Percentiles rank a stretch among this genome's conserved stretches.
Evolutionary conservation across 2,329 filamentous ascomycete species (phyloP).

Genomic region (Tolypocladium tropicale): DNA sequence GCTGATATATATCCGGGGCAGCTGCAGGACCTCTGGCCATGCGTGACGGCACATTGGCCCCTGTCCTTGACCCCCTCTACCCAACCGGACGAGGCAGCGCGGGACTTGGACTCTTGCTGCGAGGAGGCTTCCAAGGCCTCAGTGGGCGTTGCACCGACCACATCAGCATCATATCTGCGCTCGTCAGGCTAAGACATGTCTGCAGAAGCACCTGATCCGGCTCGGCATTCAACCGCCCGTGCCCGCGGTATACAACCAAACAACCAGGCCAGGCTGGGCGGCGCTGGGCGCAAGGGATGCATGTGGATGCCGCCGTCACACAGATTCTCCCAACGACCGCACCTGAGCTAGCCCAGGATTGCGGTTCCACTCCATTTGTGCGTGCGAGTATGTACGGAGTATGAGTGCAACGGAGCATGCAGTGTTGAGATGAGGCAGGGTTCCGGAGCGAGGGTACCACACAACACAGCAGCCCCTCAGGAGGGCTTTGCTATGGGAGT

Average conservation of each 20-base stretch:
- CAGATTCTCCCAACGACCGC: background rate
- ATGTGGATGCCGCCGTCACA: background rate
- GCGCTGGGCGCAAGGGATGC: background rate
- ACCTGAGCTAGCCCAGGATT: background rate
- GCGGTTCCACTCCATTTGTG: background rate
- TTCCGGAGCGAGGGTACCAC: constrained; percentile 5
- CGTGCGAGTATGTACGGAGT: too few species aligned
- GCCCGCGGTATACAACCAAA: too few species aligned
- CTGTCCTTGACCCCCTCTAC: constrained; percentile 1
- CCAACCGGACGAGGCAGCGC: constrained; percentile 6
- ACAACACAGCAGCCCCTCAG: constrained; percentile 1
- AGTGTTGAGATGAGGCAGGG: constrained; percentile 8
- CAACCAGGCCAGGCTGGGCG: background rate
- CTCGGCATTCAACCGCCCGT: background rate
- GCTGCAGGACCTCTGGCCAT: constrained; percentile 1
- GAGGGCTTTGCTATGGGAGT: constrained; percentile 1
- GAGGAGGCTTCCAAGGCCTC: background rate
- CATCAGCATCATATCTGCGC: background rate
- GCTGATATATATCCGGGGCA: background rate
- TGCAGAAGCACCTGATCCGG: background rate
- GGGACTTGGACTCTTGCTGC: too few species aligned
- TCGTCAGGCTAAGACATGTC: background rate
- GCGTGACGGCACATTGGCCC: background rate
- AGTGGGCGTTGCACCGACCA: background rate
- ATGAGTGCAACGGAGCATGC: background rate